Evolutionary conservation across 306 rosid species (phyloP).

Genomic region (Benincasa hispida): DNA sequence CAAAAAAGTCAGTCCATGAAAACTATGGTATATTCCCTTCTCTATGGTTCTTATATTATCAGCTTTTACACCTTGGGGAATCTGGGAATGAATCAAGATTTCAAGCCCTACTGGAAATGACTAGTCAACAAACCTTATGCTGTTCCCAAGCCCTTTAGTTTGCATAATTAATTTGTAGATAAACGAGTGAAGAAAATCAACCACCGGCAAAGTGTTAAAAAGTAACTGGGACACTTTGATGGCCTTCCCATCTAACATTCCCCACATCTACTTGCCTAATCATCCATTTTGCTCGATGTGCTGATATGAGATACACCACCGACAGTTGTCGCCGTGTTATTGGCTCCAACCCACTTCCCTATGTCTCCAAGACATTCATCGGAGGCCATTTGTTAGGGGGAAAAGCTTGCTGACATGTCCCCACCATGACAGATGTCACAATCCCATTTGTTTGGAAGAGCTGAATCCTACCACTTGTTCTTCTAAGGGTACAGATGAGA

Average conservation of each 20-base stretch:
- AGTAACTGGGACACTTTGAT: conserved; percentile 1
- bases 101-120: background rate
- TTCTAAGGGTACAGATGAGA: background rate
- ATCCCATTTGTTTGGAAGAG: background rate
- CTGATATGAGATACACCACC: background rate
- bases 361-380: background rate
- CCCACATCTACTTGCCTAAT: background rate
- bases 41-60: background rate
- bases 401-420: background rate
- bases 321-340: background rate
- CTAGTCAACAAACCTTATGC: background rate
- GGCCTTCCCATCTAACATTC: background rate
- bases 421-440: conserved; percentile 2
- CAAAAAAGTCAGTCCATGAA: background rate
- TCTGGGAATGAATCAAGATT: background rate
- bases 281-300: background rate
- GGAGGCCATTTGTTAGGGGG: background rate
- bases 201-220: conserved; percentile 1
- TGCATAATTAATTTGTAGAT: background rate
- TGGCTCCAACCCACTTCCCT: background rate
- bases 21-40: background rate
- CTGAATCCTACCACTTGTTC: conserved; percentile 2
- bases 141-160: background rate
- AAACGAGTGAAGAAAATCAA: background rate
- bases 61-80: background rate